These are phyloP conservation scores for Gastrolobium villosum DNA, from an alignment of 306 rosid species.

Conservation along the genomic window DNA sequence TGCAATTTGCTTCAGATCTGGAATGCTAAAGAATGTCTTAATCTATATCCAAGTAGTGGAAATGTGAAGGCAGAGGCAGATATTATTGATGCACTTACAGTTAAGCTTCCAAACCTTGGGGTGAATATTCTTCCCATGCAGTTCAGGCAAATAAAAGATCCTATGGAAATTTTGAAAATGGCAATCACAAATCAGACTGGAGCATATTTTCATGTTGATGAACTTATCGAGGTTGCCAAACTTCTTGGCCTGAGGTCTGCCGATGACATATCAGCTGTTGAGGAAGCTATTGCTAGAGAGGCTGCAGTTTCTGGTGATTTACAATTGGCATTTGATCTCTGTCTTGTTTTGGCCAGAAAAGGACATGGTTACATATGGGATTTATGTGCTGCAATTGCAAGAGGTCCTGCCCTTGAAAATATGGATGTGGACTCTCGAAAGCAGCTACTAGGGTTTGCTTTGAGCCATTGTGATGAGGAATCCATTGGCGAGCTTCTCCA, in stretches of 20 bases:
- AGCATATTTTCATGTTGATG: conserved; percentile 96
- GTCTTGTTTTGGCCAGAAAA: conserved; percentile 86
- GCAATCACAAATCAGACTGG: conserved; percentile 86
- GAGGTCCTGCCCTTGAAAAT: conserved; percentile 98
- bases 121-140: conserved; percentile 97
- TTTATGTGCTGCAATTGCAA: conserved; percentile 97
- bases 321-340: conserved; percentile 96
- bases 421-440: conserved; percentile 91
- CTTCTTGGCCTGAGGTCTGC: conserved; percentile 89
- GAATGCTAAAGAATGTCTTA: conserved; percentile 97
- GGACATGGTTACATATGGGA: conserved; percentile 97
- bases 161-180: conserved; percentile 91
- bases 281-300: conserved; percentile 99
- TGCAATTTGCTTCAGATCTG: conserved; percentile 78
- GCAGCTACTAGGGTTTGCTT: conserved; percentile 89
- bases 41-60: conserved; percentile 75
- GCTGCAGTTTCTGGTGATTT: conserved; percentile 99
- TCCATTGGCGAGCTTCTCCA: conserved; percentile 90
- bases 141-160: conserved; percentile 92
- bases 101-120: conserved; percentile 92
- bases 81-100: conserved; percentile 85
- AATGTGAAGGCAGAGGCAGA: conserved; percentile 83
- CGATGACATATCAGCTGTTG: conserved; percentile 82
- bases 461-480: conserved; percentile 96
- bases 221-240: conserved; percentile 89